Base-by-base conservation (phyloP, 306 rosid species). In the Pyrus bretschneideri region DNA sequence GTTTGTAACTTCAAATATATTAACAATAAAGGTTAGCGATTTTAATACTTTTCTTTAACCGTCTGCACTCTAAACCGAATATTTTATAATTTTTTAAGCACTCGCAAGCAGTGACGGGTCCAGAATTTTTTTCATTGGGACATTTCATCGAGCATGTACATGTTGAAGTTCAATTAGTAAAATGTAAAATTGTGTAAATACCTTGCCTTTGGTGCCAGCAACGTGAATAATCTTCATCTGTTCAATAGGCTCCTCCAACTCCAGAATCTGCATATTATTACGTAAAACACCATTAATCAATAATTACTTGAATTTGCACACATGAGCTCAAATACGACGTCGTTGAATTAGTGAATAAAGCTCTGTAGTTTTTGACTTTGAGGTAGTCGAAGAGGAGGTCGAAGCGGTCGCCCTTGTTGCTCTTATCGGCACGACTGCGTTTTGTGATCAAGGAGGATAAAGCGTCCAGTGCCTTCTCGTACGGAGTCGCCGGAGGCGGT, bases 161-260 rank as follows among this genome's bases (percentile, higher is more conserved):
- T 2, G 45, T 7, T 7, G 45, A 42, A 9, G 11, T 42, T 42
- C 12, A 9, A 42, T 42, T 42, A 9, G 15, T 18, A 17, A 17
- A 51, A 51, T 14, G 57, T 9, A n/a, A 57, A 57, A 21, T 57
- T 11, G 27, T 21, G 60, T 57, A 67, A 51, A 64, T 87, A 95
- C 98, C 98, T 95, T 95, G 69, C 98, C 97, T 84, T 95, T 95
- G 78, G 97, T 95, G 23, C 98, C 98, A 82, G 98, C 98, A 55
- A 92, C 97, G 78, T 95, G 98, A 74, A 95, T 90, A 72, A 95
- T 70, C 93, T 95, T 95, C 97, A 95, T 79, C 74, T 83, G 67
- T 2, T 90, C 86, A 82, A 92, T 87, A 15, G 91, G 73, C 85
- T 92, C 97, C 78, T 94, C 97, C 79, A 94, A 87, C 65, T 94